Evolutionary conservation across 75 land plant genomes (phyloP), one percentile per base, ranked within the genome.

Genomic region (Chamaecyparis obtusa): DNA sequence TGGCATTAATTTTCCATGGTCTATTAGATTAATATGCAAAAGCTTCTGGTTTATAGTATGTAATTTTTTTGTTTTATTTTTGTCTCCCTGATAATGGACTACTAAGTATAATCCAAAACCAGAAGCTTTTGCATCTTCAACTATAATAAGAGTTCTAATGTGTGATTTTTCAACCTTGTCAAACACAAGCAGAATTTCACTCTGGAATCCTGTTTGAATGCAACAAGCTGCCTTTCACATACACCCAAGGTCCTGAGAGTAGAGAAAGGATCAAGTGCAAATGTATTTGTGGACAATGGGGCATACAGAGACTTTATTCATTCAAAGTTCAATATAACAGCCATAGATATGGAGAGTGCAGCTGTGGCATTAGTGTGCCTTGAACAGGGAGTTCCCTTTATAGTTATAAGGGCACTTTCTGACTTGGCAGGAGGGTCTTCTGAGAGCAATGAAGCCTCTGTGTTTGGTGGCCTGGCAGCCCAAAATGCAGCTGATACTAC

Each of bases 341-440:
- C 90, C 10, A 85, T 92, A 10, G 97, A 95, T 90, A 93, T 94
- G 94, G 97, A 95, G 86, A 91, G 89, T 36, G 91, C 94, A 33
- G 95, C 94, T 2, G 93, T 94, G 15, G 94, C 91, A 15, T 77
- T 95, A 76, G 90, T 93, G 1, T 91, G 93, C 39, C 86, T 87
- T 37, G 88, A 90, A 71, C 87, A 91, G 51, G 83, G 83, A 43
- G 86, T 78, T 1, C 92, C 95, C 2, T 93, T 93, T 86, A 93
- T 95, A 51, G 92, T 90, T 2, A 36, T 95, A 36, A 86, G 96
- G 9, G 37, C 95, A 14, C 87, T 95, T 10, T 95, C 93, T 17
- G 96, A 93, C 82, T 80, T 93, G 55, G 96, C 94, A 1, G 94
- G 96, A 41, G 91, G 92, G 19, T 89, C 91, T 46, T 49, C 94